Evolutionary conservation across 805 yeast genomes (phyloP).

Genomic region (Kockiozyma suomiensis): DNA sequence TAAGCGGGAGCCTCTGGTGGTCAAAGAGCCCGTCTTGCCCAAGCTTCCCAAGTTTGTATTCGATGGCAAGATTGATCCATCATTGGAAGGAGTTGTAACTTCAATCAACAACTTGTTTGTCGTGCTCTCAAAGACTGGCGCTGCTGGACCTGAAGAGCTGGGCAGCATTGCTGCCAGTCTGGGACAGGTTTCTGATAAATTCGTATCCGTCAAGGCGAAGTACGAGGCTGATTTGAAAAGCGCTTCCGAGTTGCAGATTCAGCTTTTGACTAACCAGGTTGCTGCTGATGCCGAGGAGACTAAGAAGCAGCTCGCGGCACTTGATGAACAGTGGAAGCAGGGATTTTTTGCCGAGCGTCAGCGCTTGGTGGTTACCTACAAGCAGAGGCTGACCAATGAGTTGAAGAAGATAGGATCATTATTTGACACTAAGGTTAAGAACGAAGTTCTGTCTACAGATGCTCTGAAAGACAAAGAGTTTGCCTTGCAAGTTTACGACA

Average conservation of each 20-base stretch:
- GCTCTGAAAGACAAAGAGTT: slow-evolving; percentile 70
- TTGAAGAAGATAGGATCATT: slow-evolving; percentile 67
- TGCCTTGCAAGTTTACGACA: slow-evolving; percentile 57
- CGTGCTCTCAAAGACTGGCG: slow-evolving; percentile 27
- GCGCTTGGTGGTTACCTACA: slow-evolving; percentile 61
- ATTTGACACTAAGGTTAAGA: slow-evolving; percentile 25
- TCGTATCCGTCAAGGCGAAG: slow-evolving; percentile 24
- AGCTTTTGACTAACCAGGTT: slow-evolving; percentile 39
- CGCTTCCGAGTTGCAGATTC: slow-evolving; percentile 40
- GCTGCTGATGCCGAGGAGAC: slow-evolving; percentile 37
- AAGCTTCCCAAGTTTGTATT: slow-evolving; percentile 32
- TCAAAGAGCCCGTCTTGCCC: slow-evolving; percentile 26
- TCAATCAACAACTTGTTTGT: slow-evolving; percentile 36
- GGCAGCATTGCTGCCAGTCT: slow-evolving; percentile 27
- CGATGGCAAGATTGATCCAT: slow-evolving; percentile 36
- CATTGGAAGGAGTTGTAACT: slow-evolving; percentile 35
- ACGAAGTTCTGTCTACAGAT: slow-evolving; percentile 58
- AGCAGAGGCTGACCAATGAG: slow-evolving; percentile 61
- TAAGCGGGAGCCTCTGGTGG: slow-evolving; percentile 29
- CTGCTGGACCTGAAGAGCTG: slow-evolving; percentile 30
- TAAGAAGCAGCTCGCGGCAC: slow-evolving; percentile 44
- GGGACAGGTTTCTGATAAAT: slow-evolving; percentile 28
- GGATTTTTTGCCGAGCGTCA: slow-evolving; percentile 66
- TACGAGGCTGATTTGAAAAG: slow-evolving; percentile 34
- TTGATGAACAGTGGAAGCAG: slow-evolving; percentile 58